These are phyloP conservation scores for Plasmodium vivax DNA, from an alignment of 169 alveolate genomes.

Conservation along the genomic window DNA sequence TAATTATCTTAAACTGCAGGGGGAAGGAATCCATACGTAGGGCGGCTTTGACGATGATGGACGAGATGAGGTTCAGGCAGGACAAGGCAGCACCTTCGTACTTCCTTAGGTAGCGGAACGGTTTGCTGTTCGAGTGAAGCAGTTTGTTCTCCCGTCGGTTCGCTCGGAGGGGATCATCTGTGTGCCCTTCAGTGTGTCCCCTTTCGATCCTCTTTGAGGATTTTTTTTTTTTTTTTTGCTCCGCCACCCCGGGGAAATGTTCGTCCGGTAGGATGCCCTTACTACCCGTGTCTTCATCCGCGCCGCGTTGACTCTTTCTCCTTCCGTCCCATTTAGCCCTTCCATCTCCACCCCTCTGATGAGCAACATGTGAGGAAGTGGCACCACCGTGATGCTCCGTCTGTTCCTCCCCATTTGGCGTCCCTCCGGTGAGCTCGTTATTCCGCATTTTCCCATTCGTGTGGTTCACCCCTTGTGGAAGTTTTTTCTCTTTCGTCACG, in stretches of 20 bases:
- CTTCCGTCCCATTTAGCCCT: background rate
- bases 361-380: background rate
- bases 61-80: slow-evolving; percentile 34
- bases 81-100: slow-evolving; percentile 21
- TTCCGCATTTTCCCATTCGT: background rate
- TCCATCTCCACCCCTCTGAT: background rate
- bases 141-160: background rate
- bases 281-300: background rate
- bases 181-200: background rate
- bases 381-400: background rate
- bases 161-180: background rate
- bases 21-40: slow-evolving; percentile 11
- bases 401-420: background rate
- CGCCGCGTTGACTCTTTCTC: background rate
- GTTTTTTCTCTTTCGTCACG: background rate
- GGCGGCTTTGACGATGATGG: slow-evolving; percentile 21
- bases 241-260: background rate
- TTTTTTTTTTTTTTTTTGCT: background rate
- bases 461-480: background rate
- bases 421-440: no score
- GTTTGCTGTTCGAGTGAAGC: background rate
- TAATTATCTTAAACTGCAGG: slow-evolving; percentile 34
- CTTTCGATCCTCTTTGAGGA: background rate
- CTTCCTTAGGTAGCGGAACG: slow-evolving; percentile 19
- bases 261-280: background rate